These are phyloP conservation scores for baker's yeast (Saccharomyces cerevisiae) DNA, from an alignment of 805 yeast genomes.

Conservation along the genomic window DNA sequence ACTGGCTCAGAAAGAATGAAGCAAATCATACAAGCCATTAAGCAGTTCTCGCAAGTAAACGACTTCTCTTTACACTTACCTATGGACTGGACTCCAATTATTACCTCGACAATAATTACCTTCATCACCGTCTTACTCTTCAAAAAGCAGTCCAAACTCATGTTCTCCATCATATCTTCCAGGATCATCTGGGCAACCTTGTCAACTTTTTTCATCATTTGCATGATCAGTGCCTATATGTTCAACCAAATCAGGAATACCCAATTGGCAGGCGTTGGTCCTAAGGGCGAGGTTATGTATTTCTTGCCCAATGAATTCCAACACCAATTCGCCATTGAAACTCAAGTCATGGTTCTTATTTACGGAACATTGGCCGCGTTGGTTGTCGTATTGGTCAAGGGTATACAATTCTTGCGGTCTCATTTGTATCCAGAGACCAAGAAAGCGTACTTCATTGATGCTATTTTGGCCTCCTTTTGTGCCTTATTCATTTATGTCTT, in stretches of 20 bases:
- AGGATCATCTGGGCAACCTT: constrained; percentile 66
- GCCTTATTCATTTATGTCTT: constrained; percentile 41
- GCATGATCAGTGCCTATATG: constrained; percentile 88
- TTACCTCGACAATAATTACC: constrained; percentile 30
- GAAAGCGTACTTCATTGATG: constrained; percentile 31
- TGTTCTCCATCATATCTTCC: constrained; percentile 37
- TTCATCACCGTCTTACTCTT: constrained; percentile 30
- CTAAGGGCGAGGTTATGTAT: constrained; percentile 40
- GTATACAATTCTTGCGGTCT: constrained; percentile 36
- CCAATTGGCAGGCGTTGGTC: constrained; percentile 41
- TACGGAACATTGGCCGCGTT: constrained; percentile 62
- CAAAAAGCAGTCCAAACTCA: constrained; percentile 29
- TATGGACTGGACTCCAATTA: constrained; percentile 32
- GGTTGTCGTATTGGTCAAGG: constrained; percentile 49
- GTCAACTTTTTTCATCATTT: constrained; percentile 50
- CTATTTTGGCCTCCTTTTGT: constrained; percentile 41
- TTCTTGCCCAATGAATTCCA: constrained; percentile 58
- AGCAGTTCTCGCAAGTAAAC: constrained; percentile 15
- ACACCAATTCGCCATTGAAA: constrained; percentile 77
- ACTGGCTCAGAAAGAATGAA: constrained; percentile 31
- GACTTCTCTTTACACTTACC: constrained; percentile 32
- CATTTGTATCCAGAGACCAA: constrained; percentile 26
- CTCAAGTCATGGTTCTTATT: constrained; percentile 70
- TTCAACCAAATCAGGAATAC: constrained; percentile 75
- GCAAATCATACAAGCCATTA: constrained; percentile 25